Conservation (phyloP, 2,329 filamentous ascomycete genomes). For the Alternaria ethzedia region DNA sequence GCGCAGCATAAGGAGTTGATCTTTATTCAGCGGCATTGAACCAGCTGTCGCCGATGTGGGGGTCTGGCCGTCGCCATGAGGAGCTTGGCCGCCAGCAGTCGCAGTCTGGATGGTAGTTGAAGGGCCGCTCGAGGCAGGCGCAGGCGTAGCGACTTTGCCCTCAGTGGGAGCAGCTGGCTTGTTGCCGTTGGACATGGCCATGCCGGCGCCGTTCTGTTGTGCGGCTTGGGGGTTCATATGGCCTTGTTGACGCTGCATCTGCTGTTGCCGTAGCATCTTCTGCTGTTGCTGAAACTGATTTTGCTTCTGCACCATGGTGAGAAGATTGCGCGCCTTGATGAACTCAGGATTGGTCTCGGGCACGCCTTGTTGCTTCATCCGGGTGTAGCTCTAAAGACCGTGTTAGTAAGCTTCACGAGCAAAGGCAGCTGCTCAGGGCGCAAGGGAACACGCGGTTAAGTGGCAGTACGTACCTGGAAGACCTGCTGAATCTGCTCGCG, state of each 20-base stretch:
- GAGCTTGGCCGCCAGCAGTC: conserved; percentile 31
- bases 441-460: background rate
- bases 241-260: conserved; percentile 63
- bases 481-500: conserved; percentile 80
- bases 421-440: conserved; percentile 8
- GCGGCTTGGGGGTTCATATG: conserved; percentile 54
- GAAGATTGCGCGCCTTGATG: conserved; percentile 78
- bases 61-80: conserved; percentile 50
- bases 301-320: conserved; percentile 72
- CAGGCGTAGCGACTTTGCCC: conserved; percentile 25
- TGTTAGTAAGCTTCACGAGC: conserved; percentile 44
- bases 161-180: conserved; percentile 39
- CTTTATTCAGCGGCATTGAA: conserved; percentile 52
- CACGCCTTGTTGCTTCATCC: conserved; percentile 86
- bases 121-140: conserved; percentile 29
- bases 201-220: conserved; percentile 58
- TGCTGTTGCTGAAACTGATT: conserved; percentile 54
- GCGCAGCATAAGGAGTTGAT: conserved; percentile 79
- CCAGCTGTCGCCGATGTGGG: conserved; percentile 37
- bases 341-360: conserved; percentile 85
- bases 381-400: conserved; percentile 76
- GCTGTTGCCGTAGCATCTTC: conserved; percentile 53
- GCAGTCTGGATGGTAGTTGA: conserved; percentile 32
- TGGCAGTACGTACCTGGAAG: conserved; percentile 62
- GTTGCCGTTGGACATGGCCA: conserved; percentile 55